Evolutionary conservation across 768 basidiomycete species (phyloP).

Genomic region (Pholiota microspora): DNA sequence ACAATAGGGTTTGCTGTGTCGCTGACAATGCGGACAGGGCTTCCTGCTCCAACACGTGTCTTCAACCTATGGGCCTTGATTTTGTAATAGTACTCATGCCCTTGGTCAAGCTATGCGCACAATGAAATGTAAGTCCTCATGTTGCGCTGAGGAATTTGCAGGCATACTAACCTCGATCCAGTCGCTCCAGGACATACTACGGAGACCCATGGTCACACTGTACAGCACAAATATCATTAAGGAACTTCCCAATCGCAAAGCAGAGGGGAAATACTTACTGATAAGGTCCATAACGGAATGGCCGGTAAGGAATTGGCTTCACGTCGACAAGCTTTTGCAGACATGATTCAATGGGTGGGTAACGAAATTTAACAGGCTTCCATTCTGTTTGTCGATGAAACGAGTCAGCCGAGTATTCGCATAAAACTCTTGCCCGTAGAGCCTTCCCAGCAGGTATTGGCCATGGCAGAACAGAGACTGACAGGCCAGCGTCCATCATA

Average conservation of each 20-base stretch:
- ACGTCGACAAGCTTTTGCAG: slow-evolving; percentile 38
- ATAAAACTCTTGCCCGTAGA: not conserved
- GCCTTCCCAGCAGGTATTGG: not conserved
- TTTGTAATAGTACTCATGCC: slow-evolving; percentile 50
- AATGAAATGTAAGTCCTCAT: not conserved
- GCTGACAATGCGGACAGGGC: slow-evolving; percentile 44
- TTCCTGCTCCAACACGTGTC: slow-evolving; percentile 43
- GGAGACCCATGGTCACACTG: slow-evolving; percentile 71
- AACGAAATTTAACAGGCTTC: slow-evolving; percentile 48
- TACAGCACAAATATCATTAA: not conserved
- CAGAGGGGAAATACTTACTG: slow-evolving; percentile 46
- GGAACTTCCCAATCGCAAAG: not conserved
- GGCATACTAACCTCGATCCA: slow-evolving; percentile 61
- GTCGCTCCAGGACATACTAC: slow-evolving; percentile 63
- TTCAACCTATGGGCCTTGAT: slow-evolving; percentile 57
- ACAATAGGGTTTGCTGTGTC: slow-evolving; percentile 40
- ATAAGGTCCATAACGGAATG: slow-evolving; percentile 62
- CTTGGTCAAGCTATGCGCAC: slow-evolving; percentile 51
- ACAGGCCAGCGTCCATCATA: not conserved
- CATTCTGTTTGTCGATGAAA: slow-evolving; percentile 39
- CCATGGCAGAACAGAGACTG: not conserved
- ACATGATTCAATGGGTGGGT: slow-evolving; percentile 47
- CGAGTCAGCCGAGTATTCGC: not conserved
- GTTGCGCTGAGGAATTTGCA: not conserved
- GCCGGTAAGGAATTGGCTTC: slow-evolving; percentile 61